Base-by-base conservation (phyloP, 2,329 filamentous ascomycete genomes). In the Talaromyces marneffei region DNA sequence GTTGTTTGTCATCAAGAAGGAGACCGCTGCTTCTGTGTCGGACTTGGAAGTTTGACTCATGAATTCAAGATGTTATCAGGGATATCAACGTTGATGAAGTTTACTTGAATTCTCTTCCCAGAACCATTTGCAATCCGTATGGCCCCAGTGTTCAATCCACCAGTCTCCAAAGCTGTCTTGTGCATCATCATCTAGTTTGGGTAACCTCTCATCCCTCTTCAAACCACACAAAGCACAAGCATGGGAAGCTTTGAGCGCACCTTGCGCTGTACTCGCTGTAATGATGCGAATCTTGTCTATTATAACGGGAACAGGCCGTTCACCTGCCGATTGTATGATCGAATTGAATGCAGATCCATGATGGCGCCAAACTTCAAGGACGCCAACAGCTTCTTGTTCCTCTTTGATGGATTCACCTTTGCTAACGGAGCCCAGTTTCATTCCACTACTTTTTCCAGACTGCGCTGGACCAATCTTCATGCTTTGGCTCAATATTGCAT, bases 141-240 rank as follows among this genome's bases (percentile, higher is more conserved):
- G 89, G 0, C 88, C 91, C 88, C 91, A 92, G 73, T 93, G 88
- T 50, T 97, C 92, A 44, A 89, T 81, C 93, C 93, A 97, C 91
- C 92, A 97, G 78, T 97, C 93, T 12, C 91, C 92, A 79, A 97
- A 97, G 72, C 89, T 92, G 74, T 97, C 93, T 68, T 93, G 87
- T 8, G 95, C 85, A 27, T 87, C 82, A 57, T 87, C 79, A 69
- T 96, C 92, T 35, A 94, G 83, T 70, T 87, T 91, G 20, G 78
- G 74, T 10, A 97, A 81, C 55, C 93, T 83, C 77, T 97, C 93
- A 42, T 96, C 91, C 65, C 93, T 82, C 77, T 90, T 94, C 65
- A 97, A 75, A 0, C 93, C 93, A 74, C 93, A 97, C 33, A 97
- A 79, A 56, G 92, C 83, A 76, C 93, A 97, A 0, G 87, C 80